Base-by-base conservation (phyloP, 1,284 basidiomycete genomes). In the Gomphus sp. region DNA sequence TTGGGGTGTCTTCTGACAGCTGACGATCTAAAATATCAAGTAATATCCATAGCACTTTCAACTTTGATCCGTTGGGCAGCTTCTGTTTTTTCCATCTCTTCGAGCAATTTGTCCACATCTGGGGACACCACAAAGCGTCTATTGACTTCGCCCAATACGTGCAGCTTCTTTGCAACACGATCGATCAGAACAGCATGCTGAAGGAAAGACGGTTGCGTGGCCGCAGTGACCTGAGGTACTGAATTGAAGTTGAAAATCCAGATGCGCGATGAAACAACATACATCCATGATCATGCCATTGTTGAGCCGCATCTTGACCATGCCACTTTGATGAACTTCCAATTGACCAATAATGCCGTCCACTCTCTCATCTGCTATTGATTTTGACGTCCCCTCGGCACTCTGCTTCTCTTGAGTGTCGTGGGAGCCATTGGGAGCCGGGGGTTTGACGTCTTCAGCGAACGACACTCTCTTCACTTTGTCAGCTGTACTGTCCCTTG, bases 71-170 rank as follows among this genome's bases (percentile, higher is more conserved):
- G 18, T 52, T 57, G 2, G 59, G 60, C 43, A 64, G 64, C 33
- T 64, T 85, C 83, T n/a, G 76, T 74, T 45, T 75, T 67, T 59
- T 85, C 82, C 75, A 92, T 78, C 11, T 85, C 84, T n/a, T 76
- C 71, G 6, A 97, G 76, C 48, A 97, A 75, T 2, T 81, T 73
- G 56, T 94, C 89, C 8, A 97, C 76, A 66, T 97, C 84, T 0
- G 94, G 94, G 2, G 91, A 90, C 52, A 89, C 89, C 43, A 91
- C 79, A 65, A 94, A 96, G 60, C 88, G 82, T 67, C 89, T 87
- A 73, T 89, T 86, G 53, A 97, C 80, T 68, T 94, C 89, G 33
- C 94, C 94, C 0, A 97, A 73, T 6, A 93, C 81, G 43, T 80
- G 80, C 12, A 94, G 74, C 9, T 74, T 75, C 63, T 85, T 85